phyloP scores from a whole-genome alignment of 805 yeast species.

The Aciculoconidium aculeatum region DNA sequence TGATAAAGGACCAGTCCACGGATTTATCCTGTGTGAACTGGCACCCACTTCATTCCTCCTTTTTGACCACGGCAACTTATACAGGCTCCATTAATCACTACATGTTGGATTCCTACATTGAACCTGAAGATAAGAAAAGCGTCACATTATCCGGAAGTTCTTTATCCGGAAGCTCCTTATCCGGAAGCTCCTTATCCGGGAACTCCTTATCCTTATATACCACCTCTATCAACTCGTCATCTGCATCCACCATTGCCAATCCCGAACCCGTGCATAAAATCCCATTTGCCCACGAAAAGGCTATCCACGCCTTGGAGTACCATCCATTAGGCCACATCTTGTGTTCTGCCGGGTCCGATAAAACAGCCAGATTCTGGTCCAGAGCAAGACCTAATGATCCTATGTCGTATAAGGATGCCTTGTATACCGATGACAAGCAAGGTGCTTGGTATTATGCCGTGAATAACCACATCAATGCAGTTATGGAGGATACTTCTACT shows the following conservation, averaged over 20 bases:
- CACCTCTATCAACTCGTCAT: slow-evolving; percentile 1
- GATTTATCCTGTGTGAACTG: slow-evolving; percentile 84
- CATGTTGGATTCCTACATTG: slow-evolving; percentile 46
- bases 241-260: slow-evolving; percentile 2
- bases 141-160: slow-evolving; percentile 11
- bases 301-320: slow-evolving; percentile 82
- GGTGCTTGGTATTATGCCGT: slow-evolving; percentile 53
- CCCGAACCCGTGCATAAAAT: slow-evolving; percentile 51
- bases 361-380: slow-evolving; percentile 91
- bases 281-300: slow-evolving; percentile 93
- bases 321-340: slow-evolving; percentile 92
- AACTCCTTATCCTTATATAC: background rate
- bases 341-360: slow-evolving; percentile 90
- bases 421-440: slow-evolving; percentile 61
- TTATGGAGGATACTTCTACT: slow-evolving; percentile 12
- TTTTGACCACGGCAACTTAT: slow-evolving; percentile 80
- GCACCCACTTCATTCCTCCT: slow-evolving; percentile 84
- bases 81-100: slow-evolving; percentile 85
- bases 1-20: slow-evolving; percentile 72
- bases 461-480: slow-evolving; percentile 40
- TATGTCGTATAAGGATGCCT: slow-evolving; percentile 71
- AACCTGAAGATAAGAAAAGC: slow-evolving; percentile 20
- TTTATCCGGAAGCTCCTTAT: slow-evolving; percentile 7
- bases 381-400: slow-evolving; percentile 89
- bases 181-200: slow-evolving; percentile 2